A percentile compares a stretch with the other conserved stretches of the same genome.
Evolutionary conservation across 2,329 filamentous ascomycete species (phyloP).

Genomic region (Trichoderma sp.): DNA sequence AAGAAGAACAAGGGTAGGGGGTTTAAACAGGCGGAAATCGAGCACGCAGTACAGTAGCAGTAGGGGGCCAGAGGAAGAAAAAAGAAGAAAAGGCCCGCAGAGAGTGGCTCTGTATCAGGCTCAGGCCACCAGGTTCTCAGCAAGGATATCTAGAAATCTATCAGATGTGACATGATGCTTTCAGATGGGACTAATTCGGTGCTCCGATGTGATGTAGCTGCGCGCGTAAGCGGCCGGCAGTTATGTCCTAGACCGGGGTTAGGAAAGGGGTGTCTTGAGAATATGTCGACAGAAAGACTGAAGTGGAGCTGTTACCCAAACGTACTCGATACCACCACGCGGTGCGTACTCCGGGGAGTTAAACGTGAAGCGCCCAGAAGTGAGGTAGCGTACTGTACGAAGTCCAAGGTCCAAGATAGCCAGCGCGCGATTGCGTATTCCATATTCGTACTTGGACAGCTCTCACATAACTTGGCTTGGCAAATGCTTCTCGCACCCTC

Average conservation of each 20-base stretch:
- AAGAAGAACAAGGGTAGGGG: not conserved
- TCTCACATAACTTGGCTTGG: not conserved
- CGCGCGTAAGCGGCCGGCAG: slow-evolving; percentile 28
- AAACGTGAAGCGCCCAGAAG: not conserved
- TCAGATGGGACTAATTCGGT: slow-evolving; percentile 27
- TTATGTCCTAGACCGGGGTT: slow-evolving; percentile 3
- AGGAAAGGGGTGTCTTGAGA: slow-evolving; percentile 22
- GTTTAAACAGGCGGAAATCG: not conserved
- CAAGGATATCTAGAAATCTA: slow-evolving; percentile 25
- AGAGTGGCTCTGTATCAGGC: slow-evolving; percentile 18
- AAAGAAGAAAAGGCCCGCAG: slow-evolving; percentile 11
- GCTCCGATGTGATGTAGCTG: slow-evolving; percentile 28
- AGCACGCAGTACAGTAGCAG: not conserved
- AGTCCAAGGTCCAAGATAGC: not conserved
- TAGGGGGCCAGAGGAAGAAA: not conserved
- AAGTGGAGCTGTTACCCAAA: slow-evolving; percentile 18
- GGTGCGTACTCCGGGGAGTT: not conserved
- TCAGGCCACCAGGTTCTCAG: slow-evolving; percentile 17
- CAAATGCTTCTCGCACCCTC: not conserved
- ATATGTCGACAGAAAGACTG: slow-evolving; percentile 9
- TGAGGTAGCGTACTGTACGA: not conserved
- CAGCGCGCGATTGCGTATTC: not conserved
- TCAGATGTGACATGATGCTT: slow-evolving; percentile 27
- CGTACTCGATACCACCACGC: not conserved
- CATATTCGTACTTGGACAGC: not conserved